phyloP scores from a whole-genome alignment of 1,139 yeast species.

The Candida smagusa region DNA sequence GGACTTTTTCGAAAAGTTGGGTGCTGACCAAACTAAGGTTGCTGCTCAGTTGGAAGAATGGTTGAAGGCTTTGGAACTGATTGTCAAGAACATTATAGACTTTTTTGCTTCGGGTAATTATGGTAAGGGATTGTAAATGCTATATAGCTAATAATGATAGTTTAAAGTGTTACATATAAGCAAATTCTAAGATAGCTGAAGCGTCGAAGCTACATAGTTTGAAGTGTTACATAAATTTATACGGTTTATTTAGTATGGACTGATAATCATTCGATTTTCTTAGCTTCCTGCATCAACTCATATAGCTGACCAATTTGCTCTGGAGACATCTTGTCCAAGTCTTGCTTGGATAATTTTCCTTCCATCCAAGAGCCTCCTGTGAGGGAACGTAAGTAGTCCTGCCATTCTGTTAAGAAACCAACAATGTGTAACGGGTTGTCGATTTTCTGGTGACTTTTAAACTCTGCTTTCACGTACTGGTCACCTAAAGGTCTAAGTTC shows the following conservation, averaged over 20 bases:
- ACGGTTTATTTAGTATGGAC: no score
- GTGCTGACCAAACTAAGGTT: slow-evolving; percentile 67
- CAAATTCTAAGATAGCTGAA: no score
- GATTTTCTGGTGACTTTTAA: slow-evolving; percentile 74
- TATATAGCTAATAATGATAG: no score
- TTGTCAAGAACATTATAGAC: slow-evolving; percentile 69
- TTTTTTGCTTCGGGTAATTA: slow-evolving; percentile 80
- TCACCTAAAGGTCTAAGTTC: slow-evolving; percentile 82
- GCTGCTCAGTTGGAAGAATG: slow-evolving; percentile 61
- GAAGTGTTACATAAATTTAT: no score
- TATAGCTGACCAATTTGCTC: slow-evolving; percentile 82
- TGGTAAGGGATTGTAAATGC: slow-evolving; percentile 74
- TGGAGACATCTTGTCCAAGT: slow-evolving; percentile 80
- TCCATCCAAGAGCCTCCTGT: slow-evolving; percentile 76
- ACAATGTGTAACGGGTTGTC: slow-evolving; percentile 93
- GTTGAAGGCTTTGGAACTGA: slow-evolving; percentile 73
- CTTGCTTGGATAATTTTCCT: slow-evolving; percentile 61
- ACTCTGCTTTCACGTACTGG: slow-evolving; percentile 83
- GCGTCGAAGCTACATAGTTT: no score
- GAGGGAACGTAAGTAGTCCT: slow-evolving; percentile 72
- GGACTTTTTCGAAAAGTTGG: slow-evolving; percentile 79
- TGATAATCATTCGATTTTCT: slow-evolving; percentile 42
- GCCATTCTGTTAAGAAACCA: slow-evolving; percentile 94
- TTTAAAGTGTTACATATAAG: no score
- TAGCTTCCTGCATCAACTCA: slow-evolving; percentile 47